These are phyloP conservation scores for Botryotinia globosa DNA, from an alignment of 2,329 filamentous ascomycete genomes.

Conservation along the genomic window DNA sequence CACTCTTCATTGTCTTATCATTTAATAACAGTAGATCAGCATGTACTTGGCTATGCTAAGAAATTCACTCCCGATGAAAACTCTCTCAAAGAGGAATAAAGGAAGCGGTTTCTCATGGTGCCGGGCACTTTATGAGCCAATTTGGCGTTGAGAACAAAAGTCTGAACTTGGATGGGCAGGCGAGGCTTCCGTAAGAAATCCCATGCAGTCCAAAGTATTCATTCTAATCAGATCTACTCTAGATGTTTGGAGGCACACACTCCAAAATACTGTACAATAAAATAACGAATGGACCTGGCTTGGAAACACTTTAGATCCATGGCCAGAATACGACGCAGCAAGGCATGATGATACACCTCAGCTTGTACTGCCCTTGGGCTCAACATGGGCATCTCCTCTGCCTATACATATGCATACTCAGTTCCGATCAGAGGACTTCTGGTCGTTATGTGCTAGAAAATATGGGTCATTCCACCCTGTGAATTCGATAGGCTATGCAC, in stretches of 20 bases:
- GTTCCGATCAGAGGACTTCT: not conserved
- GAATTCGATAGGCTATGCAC: not conserved
- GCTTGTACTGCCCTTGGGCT: not conserved
- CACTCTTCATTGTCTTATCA: not conserved
- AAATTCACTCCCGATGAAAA: not conserved
- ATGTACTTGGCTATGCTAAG: not conserved
- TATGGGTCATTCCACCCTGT: not conserved
- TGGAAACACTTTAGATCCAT: not conserved
- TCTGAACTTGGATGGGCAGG: not conserved
- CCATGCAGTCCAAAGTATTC: not conserved
- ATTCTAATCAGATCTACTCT: not conserved
- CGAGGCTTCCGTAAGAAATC: not conserved
- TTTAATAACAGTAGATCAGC: not conserved
- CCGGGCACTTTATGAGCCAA: not conserved
- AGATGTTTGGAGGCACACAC: not conserved
- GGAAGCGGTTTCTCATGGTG: not conserved
- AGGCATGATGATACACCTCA: not conserved
- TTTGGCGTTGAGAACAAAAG: not conserved
- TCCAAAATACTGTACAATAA: not conserved
- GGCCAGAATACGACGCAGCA: not conserved
- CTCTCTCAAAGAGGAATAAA: not conserved
- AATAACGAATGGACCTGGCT: not conserved
- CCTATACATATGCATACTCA: not conserved
- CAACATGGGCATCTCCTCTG: not conserved
- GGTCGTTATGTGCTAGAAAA: not conserved